Evolutionary conservation across 2,329 filamentous ascomycete species (phyloP), one percentile per base, ranked within the genome.

Genomic region (Penicillium sp.): DNA sequence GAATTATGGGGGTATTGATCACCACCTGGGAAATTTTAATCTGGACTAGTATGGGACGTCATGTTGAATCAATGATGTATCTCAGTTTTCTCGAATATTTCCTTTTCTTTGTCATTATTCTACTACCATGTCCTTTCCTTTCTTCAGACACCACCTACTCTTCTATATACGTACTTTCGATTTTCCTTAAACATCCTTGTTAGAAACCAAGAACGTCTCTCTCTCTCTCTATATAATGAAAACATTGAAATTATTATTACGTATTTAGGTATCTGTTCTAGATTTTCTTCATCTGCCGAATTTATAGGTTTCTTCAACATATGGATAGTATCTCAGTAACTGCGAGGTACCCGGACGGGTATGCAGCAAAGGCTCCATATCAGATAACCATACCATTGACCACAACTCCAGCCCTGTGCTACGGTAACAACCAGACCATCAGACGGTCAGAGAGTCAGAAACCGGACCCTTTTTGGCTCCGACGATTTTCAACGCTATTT

Each of bases 1-100:
- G 71, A 74, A 42, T 65, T 74, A 14, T 74, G 71, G 60, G 71
- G 71, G 23, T 73, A 64, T 63, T 55, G 26, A 53, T 30, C 9
- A 38, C 18, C 24, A n/a, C 23, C n/a, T 46, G 30, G 11, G 5
- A 14, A n/a, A 16, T 18, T 28, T 6, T 42, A 24, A 40, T 42
- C 35, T 51, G 30, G 12, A 43, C 35, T 40, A 40, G 18, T 40
- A 40, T 18, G 35, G 35, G 18, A 8, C 40, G n/a, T 12, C 28
- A 33, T 9, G 12, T 12, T 33, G 28, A 7, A 33, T 51, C 33
- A 33, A 23, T 21, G 40, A 43, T 21, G 20, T 40, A 28, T 18
- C 40, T 33, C 3, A 20, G 3, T 30, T 40, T 42, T 52, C 40
- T 35, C 26, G n/a, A 43, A 52, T 52, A 52, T 33, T 45, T 16